Percentiles rank a stretch among this genome's conserved stretches.
Evolutionary conservation across 2,329 filamentous ascomycete genomes (phyloP).

Genomic region (Microcyclospora pomicola): DNA sequence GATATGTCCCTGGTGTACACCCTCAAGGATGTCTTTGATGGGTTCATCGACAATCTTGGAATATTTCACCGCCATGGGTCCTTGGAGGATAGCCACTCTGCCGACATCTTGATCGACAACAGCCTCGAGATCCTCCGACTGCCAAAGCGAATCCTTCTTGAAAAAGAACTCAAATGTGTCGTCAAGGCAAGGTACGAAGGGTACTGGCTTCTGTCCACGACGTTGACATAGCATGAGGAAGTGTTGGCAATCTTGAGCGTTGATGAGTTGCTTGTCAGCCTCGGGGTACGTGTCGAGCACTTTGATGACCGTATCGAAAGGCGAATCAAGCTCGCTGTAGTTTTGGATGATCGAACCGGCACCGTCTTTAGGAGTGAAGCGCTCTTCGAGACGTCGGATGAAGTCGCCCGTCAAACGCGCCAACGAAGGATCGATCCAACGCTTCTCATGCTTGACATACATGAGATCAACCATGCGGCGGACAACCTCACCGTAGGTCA

Average conservation of each 20-base stretch:
- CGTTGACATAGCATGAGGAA: conserved; percentile 88
- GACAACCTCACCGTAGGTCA: conserved; percentile 85
- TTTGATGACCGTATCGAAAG: conserved; percentile 62
- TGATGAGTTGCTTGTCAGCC: conserved; percentile 82
- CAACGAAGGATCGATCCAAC: conserved; percentile 84
- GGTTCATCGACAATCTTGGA: conserved; percentile 85
- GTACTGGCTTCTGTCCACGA: conserved; percentile 86
- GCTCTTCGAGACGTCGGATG: conserved; percentile 91
- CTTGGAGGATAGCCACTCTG: conserved; percentile 90
- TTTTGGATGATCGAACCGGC: conserved; percentile 76
- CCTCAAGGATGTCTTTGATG: conserved; percentile 84
- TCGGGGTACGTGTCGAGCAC: conserved; percentile 77
- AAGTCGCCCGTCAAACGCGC: conserved; percentile 81
- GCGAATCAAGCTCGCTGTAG: conserved; percentile 74
- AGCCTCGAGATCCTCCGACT: conserved; percentile 92
- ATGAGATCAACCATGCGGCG: conserved; percentile 79
- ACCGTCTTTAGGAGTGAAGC: conserved; percentile 62
- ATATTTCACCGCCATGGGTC: conserved; percentile 82
- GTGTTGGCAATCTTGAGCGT: conserved; percentile 94
- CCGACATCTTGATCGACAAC: conserved; percentile 94
- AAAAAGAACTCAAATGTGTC: conserved; percentile 99
- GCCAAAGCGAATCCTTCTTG: conserved; percentile 99
- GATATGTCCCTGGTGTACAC: conserved; percentile 82
- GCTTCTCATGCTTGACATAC: conserved; percentile 77
- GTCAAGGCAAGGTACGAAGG: conserved; percentile 89